Evolutionary conservation across 768 basidiomycete species (phyloP), one percentile per base, ranked within the genome.

Genomic region (Trametes meyenii): DNA sequence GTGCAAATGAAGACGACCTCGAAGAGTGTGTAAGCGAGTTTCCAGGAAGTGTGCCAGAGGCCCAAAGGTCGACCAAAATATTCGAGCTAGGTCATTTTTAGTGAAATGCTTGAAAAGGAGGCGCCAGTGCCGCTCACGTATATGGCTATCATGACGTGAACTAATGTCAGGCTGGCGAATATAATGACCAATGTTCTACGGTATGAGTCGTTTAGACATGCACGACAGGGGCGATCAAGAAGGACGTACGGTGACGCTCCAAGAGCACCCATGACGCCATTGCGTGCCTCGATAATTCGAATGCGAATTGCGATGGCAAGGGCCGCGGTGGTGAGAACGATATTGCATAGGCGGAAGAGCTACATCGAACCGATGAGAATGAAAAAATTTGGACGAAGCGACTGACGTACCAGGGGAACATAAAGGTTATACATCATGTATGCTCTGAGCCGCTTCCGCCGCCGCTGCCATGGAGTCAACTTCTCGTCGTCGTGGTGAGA

Each of bases 21-120:
- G 48, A 86, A 82, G 35, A 96, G 83, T 7, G 94, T 96, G 70
- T 95, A 88, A 2, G 89, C 85, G 39, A 95, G 83, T 74, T 96
- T 96, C 51, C 80, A 85, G 35, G 92, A 92, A 35, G 94, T 94
- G 53, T 84, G 82, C 95, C 95, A 96, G 33, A 96, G 78, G n/a
- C 94, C 95, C 23, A 96, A 77, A 6, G 95, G 94, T 38, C 89
- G 86, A 42, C 94, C 90, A 69, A 95, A 95, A 75, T 97, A 97
- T 75, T 96, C 94, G 58, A 94, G 80, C 93, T 95, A 69, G 24
- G 58, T 66, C 33, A 73, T 69, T n/a, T 33, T 14, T 54, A 63
- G 62, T 64, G 59, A 67, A 57, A 36, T 64, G 58, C 44, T 53
- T 21, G 65, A 59, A 33, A 63, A 46, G 29, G 45, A 57, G 14